Base-by-base conservation (phyloP, 1,139 yeast genomes). In the Yamadazyma sp. region DNA sequence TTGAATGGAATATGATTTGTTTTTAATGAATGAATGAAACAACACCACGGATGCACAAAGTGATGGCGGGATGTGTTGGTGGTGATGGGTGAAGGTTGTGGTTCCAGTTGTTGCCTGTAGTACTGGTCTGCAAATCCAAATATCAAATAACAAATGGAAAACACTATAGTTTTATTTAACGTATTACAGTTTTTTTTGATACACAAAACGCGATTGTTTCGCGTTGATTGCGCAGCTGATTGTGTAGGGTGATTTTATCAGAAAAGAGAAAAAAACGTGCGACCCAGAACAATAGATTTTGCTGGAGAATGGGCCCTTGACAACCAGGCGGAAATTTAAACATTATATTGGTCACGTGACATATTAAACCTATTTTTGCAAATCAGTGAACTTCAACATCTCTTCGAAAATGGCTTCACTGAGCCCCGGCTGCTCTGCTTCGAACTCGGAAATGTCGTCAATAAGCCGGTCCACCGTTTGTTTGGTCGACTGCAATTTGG, bases 361-460 rank as follows among this genome's bases (percentile, higher is more conserved):
- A n/a, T n/a, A n/a, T n/a, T n/a, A n/a, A n/a, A n/a, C n/a, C 14
- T 15, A 27, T 20, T 14, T 15, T 11, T 27, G 18, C 12, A 42
- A 38, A 25, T 45, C 38, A 12, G 37, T 36, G 28, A 46, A 45
- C 32, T 46, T 40, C 16, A 44, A 35, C 26, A 57, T 56, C 51
- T 82, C 88, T 56, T 82, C 86, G 24, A 80, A 63, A n/a, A 82
- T 65, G 0, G 85, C 85, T 42, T 78, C 82, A 40, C 78, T 62
- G 25, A 83, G 61, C 0, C 90, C 90, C 0, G 86, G 82, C 42
- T 75, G 77, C n/a, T 61, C 56, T 29, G 53, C 46, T 51, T 83
- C 89, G 39, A 69, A 68, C n/a, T 52, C 54, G 2, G 54, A 47
- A 35, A 79, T 58, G n/a, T 52, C 55, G 14, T 58, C 52, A 22